A percentile compares a stretch with the other conserved stretches of the same genome.
Conservation (phyloP, 805 yeast genomes). For the Wickerhamomyces bovis region DNA sequence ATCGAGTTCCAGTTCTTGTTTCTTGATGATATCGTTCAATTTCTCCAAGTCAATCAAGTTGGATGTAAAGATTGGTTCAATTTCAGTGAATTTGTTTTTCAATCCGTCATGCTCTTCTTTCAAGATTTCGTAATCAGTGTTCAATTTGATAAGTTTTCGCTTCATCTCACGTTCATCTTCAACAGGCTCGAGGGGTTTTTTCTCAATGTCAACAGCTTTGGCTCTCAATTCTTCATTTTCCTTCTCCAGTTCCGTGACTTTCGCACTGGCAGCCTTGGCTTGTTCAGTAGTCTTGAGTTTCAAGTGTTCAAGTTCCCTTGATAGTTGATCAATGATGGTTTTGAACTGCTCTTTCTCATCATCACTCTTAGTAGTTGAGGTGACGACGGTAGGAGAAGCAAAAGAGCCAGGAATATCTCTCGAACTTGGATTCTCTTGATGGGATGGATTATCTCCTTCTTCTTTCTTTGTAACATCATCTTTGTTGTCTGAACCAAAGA, state of each 20-base stretch:
- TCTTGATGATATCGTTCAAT: conserved; percentile 48
- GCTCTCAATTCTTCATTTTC: conserved; percentile 25
- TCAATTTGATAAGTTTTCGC: conserved; percentile 38
- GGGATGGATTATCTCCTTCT: not conserved
- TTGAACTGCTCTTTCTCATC: conserved; percentile 23
- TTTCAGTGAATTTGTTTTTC: conserved; percentile 34
- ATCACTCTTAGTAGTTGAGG: not conserved
- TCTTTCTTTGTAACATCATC: not conserved
- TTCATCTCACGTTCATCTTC: conserved; percentile 28
- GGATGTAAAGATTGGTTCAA: conserved; percentile 47
- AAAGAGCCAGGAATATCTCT: conserved; percentile 2
- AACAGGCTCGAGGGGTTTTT: conserved; percentile 13
- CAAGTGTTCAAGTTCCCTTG: conserved; percentile 31
- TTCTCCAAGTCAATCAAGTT: conserved; percentile 46
- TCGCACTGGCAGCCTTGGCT: conserved; percentile 51
- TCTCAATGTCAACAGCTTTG: conserved; percentile 13
- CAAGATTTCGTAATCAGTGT: conserved; percentile 38
- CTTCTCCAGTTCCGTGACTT: conserved; percentile 42
- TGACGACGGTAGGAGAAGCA: not conserved
- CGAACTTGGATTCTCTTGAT: not conserved
- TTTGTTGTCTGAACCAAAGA: not conserved
- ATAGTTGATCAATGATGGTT: conserved; percentile 25
- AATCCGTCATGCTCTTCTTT: conserved; percentile 40
- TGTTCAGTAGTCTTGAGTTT: conserved; percentile 41
- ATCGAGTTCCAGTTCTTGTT: conserved; percentile 43